Conservation (phyloP, 148 eudicot genomes). For the Heliamphora exappendiculata region DNA sequence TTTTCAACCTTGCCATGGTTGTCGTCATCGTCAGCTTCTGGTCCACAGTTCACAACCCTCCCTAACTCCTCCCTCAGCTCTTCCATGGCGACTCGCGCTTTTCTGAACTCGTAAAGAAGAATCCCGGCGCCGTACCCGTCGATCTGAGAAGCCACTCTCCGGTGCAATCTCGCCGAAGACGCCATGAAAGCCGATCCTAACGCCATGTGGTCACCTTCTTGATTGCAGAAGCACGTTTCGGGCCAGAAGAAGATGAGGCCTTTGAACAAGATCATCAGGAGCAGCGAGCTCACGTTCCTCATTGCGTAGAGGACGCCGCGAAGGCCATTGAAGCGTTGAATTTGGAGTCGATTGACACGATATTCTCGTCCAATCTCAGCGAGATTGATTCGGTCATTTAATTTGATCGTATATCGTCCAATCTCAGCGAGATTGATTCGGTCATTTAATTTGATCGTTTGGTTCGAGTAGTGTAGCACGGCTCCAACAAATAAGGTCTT, state of each 20-base stretch:
- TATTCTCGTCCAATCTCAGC: too few species aligned
- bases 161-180: conserved; percentile 44
- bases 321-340: conserved; percentile 62
- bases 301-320: conserved; percentile 62
- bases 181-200: conserved; percentile 57
- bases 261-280: conserved; percentile 41
- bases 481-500: too few species aligned
- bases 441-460: too few species aligned
- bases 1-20: conserved; percentile 51
- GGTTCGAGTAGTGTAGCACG: too few species aligned
- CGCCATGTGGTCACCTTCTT: conserved; percentile 28
- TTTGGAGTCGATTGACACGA: too few species aligned
- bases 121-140: conserved; percentile 29
- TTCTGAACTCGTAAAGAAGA: conserved; percentile 41
- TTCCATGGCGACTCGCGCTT: conserved; percentile 43
- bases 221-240: conserved; percentile 27
- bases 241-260: conserved; percentile 53
- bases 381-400: too few species aligned
- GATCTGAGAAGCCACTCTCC: conserved; percentile 36
- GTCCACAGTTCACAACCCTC: conserved; percentile 32
- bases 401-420: too few species aligned
- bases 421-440: too few species aligned
- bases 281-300: conserved; percentile 58
- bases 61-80: conserved; percentile 51
- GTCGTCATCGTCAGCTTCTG: conserved; percentile 36